A percentile compares a stretch with the other conserved stretches of the same genome.
Evolutionary conservation across 2,329 filamentous ascomycete species (phyloP).

Genomic region (Epichloe gansuensis): DNA sequence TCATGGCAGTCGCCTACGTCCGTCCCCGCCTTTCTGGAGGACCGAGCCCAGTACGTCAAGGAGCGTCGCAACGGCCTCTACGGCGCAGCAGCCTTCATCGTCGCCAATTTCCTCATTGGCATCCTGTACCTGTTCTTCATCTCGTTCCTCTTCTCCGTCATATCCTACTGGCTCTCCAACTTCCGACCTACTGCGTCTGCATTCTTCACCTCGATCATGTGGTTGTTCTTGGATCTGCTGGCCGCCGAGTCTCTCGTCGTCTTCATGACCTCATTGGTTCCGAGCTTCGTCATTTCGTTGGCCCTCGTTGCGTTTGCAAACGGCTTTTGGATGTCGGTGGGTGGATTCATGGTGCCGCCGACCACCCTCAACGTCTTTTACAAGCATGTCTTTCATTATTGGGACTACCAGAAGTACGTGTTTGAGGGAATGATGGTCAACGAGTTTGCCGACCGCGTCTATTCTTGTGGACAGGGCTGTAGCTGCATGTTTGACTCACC

Average conservation of each 20-base stretch:
- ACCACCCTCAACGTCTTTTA: constrained; percentile 68
- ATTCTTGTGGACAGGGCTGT: constrained; percentile 33
- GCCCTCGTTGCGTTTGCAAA: constrained; percentile 76
- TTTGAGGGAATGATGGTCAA: constrained; percentile 93
- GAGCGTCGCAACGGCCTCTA: constrained; percentile 75
- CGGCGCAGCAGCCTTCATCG: constrained; percentile 56
- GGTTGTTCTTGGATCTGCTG: constrained; percentile 73
- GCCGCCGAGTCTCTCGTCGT: constrained; percentile 76
- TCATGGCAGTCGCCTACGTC: constrained; percentile 77
- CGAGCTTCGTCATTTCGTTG: constrained; percentile 67
- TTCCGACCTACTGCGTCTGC: constrained; percentile 51
- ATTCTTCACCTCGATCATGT: constrained; percentile 71
- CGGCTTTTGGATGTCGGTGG: constrained; percentile 79
- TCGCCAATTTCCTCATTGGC: constrained; percentile 73
- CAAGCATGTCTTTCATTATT: constrained; percentile 79
- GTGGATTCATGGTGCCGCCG: constrained; percentile 67
- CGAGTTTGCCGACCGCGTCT: constrained; percentile 57
- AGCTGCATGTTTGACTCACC: constrained; percentile 58
- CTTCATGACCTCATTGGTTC: constrained; percentile 57
- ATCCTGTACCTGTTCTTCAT: constrained; percentile 73
- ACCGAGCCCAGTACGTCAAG: constrained; percentile 34
- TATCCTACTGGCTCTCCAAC: constrained; percentile 70
- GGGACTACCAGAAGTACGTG: constrained; percentile 76
- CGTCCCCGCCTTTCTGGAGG: constrained; percentile 63
- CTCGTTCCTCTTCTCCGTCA: constrained; percentile 57